Percentiles rank a stretch among this genome's conserved stretches.
These are phyloP conservation scores for Kodamaea kaohsiungensis DNA, from an alignment of 805 yeast genomes.

Conservation along the genomic window DNA sequence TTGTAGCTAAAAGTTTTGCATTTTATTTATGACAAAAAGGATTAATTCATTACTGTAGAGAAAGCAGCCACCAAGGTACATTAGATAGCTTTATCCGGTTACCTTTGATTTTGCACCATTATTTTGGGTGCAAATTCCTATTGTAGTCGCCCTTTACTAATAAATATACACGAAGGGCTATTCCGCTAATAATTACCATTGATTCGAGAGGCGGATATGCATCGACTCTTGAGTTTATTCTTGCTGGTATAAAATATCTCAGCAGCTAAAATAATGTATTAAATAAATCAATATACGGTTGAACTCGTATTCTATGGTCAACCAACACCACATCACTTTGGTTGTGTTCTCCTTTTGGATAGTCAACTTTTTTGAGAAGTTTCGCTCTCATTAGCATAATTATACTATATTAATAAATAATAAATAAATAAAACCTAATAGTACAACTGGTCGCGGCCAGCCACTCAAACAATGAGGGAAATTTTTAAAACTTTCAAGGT, in stretches of 20 bases:
- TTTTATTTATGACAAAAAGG: slow-evolving; percentile 1
- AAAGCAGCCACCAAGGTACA: background rate
- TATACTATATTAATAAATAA: slow-evolving; percentile 1
- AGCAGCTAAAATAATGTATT: too few relatives aligned
- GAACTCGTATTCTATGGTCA: background rate
- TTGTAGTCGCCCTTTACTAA: background rate
- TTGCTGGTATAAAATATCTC: background rate
- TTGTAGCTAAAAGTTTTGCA: slow-evolving; percentile 7
- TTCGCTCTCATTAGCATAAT: background rate
- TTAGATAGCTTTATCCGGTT: background rate
- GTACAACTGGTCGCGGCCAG: background rate
- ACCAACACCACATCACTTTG: background rate
- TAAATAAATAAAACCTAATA: background rate
- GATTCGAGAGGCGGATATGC: background rate
- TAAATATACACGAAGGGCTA: background rate
- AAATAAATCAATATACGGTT: too few relatives aligned
- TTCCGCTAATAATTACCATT: background rate
- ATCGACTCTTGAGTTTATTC: background rate
- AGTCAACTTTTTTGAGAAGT: background rate
- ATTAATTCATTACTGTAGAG: background rate
- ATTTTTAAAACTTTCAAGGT: background rate
- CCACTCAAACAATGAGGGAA: background rate
- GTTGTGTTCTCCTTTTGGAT: background rate
- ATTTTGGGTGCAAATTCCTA: background rate
- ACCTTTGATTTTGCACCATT: background rate